Evolutionary conservation across 2,329 filamentous ascomycete species (phyloP), one percentile per base, ranked within the genome.

Genomic region (Trichoderma polysporum): DNA sequence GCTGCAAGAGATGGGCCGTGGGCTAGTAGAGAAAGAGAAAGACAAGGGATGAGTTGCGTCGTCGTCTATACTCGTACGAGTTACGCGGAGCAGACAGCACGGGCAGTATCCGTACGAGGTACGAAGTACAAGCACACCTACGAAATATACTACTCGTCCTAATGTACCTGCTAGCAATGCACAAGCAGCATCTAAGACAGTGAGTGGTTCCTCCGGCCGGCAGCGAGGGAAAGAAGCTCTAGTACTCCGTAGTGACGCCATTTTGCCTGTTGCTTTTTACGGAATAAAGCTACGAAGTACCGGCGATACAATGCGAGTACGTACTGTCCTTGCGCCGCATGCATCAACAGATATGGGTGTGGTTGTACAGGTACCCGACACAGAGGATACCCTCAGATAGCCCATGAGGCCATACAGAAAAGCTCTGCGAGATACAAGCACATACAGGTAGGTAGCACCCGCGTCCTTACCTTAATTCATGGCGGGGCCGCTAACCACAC

Each of bases 1-100:
- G 60, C 65, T 66, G 63, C 63, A n/a, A 66, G 63, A 58, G 53
- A 29, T 27, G 22, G 58, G 57, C 57, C 27, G 49, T 27, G 54
- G 35, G 35, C 17, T n/a, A n/a, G n/a, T n/a, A n/a, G n/a, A n/a
- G n/a, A n/a, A n/a, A n/a, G n/a, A n/a, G n/a, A n/a, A n/a, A n/a
- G n/a, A n/a, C n/a, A n/a, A n/a, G n/a, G n/a, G n/a, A n/a, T n/a
- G n/a, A n/a, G n/a, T n/a, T 53, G 50, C 50, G 19, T 31, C 9
- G 50, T 10, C 27, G 27, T 53, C 41, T 10, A n/a, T n/a, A 45
- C 50, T 54, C 50, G 50, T 54, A 54, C 50, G 50, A 54, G 50
- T 54, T 29, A 25, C 25, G 8, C 49, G 49, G 50, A 35, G 47
- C 17, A 50, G 22, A 49, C 10, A 19, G 39, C 39, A 22, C 13